A percentile compares a stretch with the other conserved stretches of the same genome.
These are phyloP conservation scores for Rhynchospora pubera DNA, from an alignment of 176 grass and related monocot species.

Conservation along the genomic window DNA sequence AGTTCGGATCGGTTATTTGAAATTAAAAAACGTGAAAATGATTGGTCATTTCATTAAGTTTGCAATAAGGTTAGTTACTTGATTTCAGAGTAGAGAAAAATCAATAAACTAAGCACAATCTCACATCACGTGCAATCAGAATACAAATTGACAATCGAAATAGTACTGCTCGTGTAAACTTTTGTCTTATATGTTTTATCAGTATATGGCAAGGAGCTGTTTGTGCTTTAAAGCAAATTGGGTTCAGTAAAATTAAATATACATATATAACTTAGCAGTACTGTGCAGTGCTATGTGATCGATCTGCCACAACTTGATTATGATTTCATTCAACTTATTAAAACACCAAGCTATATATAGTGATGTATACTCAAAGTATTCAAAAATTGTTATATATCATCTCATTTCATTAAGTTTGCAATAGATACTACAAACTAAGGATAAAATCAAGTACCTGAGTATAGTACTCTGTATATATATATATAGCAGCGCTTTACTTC, in stretches of 20 bases:
- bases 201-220: neutral
- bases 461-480: too few species aligned
- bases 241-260: neutral
- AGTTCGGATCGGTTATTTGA: too few species aligned
- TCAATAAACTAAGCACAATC: neutral
- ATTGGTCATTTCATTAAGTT: too few species aligned
- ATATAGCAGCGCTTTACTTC: neutral
- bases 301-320: too few species aligned
- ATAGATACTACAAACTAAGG: neutral
- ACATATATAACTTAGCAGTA: too few species aligned
- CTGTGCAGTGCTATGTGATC: too few species aligned
- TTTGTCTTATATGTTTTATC: neutral
- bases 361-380: neutral
- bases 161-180: neutral
- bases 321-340: neutral
- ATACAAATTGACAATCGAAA: too few species aligned
- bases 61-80: neutral
- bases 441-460: neutral
- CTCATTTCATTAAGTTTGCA: neutral
- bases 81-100: neutral
- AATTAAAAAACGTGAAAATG: too few species aligned
- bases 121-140: neutral
- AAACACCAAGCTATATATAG: neutral
- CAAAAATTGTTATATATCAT: neutral
- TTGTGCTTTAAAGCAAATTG: neutral